These are phyloP conservation scores for Dacryopinax primogenitus DNA, from an alignment of 768 basidiomycete species.

Conservation along the genomic window DNA sequence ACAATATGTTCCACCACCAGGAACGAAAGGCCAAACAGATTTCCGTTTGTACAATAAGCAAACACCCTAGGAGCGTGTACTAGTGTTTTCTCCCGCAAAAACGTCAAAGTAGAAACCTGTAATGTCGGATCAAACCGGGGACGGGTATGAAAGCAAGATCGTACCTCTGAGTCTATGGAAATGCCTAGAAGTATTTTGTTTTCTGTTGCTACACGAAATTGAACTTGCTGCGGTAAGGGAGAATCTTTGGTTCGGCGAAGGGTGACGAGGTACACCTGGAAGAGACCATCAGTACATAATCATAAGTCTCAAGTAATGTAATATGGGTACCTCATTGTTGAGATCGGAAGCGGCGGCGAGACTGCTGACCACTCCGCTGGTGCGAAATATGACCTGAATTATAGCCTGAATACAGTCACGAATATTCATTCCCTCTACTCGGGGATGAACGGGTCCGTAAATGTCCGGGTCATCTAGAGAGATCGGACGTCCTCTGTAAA, in stretches of 20 bases:
- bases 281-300: not conserved
- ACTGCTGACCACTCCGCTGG: not conserved
- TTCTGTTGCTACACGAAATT: not conserved
- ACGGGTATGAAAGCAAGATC: not conserved
- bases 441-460: not conserved
- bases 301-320: not conserved
- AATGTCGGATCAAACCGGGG: not conserved
- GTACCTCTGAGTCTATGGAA: not conserved
- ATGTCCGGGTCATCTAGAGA: not conserved
- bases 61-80: not conserved
- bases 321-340: not conserved
- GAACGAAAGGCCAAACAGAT: slow-evolving; percentile 1
- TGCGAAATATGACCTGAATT: not conserved
- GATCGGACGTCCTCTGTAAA: not conserved
- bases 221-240: not conserved
- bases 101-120: not conserved
- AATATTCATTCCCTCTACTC: not conserved
- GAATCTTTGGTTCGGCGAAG: not conserved
- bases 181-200: not conserved
- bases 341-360: not conserved
- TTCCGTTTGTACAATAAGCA: not conserved
- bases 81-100: not conserved
- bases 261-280: slow-evolving; percentile 3
- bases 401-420: not conserved
- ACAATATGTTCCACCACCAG: slow-evolving; percentile 6